Evolutionary conservation across 1,284 basidiomycete species (phyloP), one percentile per base, ranked within the genome.

Genomic region (Leccinum fuscescens): DNA sequence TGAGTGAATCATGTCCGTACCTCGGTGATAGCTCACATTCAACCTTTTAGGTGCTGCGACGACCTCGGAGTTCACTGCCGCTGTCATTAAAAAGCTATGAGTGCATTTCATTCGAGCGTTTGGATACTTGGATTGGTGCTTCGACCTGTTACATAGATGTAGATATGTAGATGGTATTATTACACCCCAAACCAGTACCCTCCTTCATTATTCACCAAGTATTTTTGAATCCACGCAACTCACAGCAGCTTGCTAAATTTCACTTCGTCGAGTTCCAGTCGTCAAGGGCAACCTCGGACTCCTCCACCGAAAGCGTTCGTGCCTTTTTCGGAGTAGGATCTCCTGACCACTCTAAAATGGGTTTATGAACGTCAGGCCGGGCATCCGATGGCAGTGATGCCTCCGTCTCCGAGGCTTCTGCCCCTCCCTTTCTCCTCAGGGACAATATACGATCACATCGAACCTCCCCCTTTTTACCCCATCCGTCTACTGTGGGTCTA

Each of bases 1-100:
- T 90, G 76, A 77, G 88, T 82, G 14, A 57, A 56, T 44, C 53
- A n/a, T 33, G 33, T 48, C 50, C 31, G n/a, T 46, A 48, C 29
- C 27, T 55, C 27, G 48, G 4, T 31, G 7, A 31, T 53, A 17
- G 55, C 31, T 55, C 12, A n/a, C 37, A 39, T 53, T 69, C 62
- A 58, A 65, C 14, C 46, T 55, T 56, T 53, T 63, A 93, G 92
- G 93, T 63, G 86, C 88, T 67, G 84, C 93, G 48, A 92, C 91
- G 46, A 97, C 95, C 56, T 93, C 92, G 53, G 94, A 97, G 69
- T 94, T 97, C 79, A 98, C 95, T 51, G 81, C 88, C 59, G 94
- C 90, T 57, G 84, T 97, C 74, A 93, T 96, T 78, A 85, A 88
- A 77, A 88, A 84, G 68, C 78, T 92, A 60, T 77, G 63, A 72